Conservation (phyloP, 768 basidiomycete genomes). For the Amyloporia xantha region DNA sequence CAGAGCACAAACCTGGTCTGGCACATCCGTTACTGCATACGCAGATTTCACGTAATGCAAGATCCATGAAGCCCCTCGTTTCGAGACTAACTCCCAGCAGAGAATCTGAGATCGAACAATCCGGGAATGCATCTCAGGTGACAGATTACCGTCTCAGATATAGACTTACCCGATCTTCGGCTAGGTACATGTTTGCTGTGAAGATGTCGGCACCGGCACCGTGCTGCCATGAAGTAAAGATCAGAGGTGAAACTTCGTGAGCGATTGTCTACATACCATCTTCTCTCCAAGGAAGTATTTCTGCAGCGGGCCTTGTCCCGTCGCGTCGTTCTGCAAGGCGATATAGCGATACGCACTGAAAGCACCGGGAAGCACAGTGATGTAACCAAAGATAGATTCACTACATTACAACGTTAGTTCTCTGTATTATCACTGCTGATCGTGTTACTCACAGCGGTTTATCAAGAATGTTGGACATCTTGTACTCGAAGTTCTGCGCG, state of each 20-base stretch:
- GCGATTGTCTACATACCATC: slow-evolving; percentile 43
- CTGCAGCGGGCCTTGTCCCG: slow-evolving; percentile 82
- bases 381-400: slow-evolving; percentile 88
- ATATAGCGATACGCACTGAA: slow-evolving; percentile 91
- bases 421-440: background rate
- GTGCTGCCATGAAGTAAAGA: slow-evolving; percentile 36
- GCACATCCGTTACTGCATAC: slow-evolving; percentile 89
- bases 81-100: slow-evolving; percentile 98
- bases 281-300: slow-evolving; percentile 98
- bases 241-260: background rate
- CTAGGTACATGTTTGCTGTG: slow-evolving; percentile 94
- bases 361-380: slow-evolving; percentile 88
- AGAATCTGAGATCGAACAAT: slow-evolving; percentile 49
- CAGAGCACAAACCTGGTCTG: slow-evolving; percentile 56
- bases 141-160: background rate
- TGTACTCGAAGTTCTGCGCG: slow-evolving; percentile 92
- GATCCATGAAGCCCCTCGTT: slow-evolving; percentile 83
- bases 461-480: slow-evolving; percentile 90
- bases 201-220: slow-evolving; percentile 86
- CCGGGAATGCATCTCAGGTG: background rate
- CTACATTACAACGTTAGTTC: slow-evolving; percentile 21
- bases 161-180: slow-evolving; percentile 68
- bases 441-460: slow-evolving; percentile 59
- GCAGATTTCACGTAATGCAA: slow-evolving; percentile 96
- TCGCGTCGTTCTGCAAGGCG: slow-evolving; percentile 79